A percentile compares a stretch with the other conserved stretches of the same genome.
Evolutionary conservation across 768 basidiomycete species (phyloP).

Genomic region (Hygrocybe coccinea): DNA sequence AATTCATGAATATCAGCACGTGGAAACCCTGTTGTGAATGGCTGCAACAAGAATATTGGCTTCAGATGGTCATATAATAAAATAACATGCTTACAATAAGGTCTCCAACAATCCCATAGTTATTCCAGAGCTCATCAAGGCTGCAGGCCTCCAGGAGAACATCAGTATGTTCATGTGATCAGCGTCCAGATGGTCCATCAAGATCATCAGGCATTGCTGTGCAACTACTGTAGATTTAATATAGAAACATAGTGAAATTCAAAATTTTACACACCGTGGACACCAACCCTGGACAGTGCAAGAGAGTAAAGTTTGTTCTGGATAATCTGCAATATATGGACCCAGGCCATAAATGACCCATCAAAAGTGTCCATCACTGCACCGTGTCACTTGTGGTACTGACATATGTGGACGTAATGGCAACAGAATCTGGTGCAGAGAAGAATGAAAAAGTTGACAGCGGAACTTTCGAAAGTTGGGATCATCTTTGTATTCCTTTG

Average conservation of each 20-base stretch:
- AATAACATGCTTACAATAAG: slow-evolving; percentile 23
- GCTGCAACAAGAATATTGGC: neutral
- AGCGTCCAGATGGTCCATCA: slow-evolving; percentile 19
- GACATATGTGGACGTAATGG: slow-evolving; percentile 24
- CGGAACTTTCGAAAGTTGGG: slow-evolving; percentile 16
- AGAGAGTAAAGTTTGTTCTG: slow-evolving; percentile 31
- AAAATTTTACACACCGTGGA: slow-evolving; percentile 20
- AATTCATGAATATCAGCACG: slow-evolving; percentile 30
- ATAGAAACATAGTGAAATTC: neutral
- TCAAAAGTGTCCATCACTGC: no score
- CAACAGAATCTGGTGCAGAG: slow-evolving; percentile 21
- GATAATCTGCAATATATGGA: slow-evolving; percentile 15
- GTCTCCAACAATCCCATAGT: slow-evolving; percentile 30
- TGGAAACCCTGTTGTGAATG: slow-evolving; percentile 1
- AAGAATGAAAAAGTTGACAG: slow-evolving; percentile 28
- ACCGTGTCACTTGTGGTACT: slow-evolving; percentile 15
- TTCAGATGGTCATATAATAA: neutral
- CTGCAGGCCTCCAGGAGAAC: slow-evolving; percentile 16
- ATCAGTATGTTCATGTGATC: slow-evolving; percentile 19
- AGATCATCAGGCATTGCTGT: slow-evolving; percentile 20
- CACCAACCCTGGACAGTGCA: slow-evolving; percentile 37
- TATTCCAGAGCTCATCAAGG: slow-evolving; percentile 23
- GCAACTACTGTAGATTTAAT: slow-evolving; percentile 20
- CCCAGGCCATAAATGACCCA: no score
- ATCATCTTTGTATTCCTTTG: no score